phyloP scores from a whole-genome alignment of 73 alveolate genomes.

The Blepharisma japonicum region DNA sequence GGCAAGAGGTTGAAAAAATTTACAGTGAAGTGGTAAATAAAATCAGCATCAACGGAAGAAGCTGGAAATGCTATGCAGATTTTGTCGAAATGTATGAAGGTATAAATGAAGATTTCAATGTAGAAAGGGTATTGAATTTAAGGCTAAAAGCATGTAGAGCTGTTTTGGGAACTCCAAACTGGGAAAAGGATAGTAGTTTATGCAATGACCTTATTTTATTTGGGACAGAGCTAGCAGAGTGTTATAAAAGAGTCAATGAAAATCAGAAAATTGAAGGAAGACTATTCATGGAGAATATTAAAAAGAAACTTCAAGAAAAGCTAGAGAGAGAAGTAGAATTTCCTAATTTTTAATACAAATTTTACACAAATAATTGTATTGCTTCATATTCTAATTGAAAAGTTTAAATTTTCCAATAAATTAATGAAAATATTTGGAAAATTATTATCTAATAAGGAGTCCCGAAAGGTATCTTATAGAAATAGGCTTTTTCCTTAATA shows the following conservation, averaged over 20 bases:
- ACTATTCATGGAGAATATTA: not conserved
- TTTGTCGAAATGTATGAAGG: not conserved
- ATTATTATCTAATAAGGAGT: no score
- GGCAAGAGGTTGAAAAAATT: not conserved
- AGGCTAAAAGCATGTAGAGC: constrained; percentile 24
- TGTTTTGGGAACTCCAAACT: not conserved
- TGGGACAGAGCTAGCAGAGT: not conserved
- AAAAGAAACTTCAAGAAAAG: not conserved
- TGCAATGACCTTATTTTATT: not conserved
- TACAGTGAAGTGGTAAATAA: not conserved
- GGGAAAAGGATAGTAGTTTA: not conserved
- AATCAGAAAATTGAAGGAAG: not conserved
- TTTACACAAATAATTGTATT: no score
- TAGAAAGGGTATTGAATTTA: not conserved
- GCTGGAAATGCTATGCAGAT: constrained; percentile 14
- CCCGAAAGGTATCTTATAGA: no score
- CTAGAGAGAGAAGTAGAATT: not conserved
- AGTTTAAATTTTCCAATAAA: no score
- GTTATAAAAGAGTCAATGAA: not conserved
- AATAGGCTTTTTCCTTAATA: no score
- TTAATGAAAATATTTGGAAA: no score
- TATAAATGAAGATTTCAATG: not conserved
- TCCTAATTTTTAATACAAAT: no score
- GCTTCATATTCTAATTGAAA: no score
- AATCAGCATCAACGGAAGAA: not conserved